These are phyloP conservation scores for Melaleuca quinquenervia DNA, from an alignment of 345 rosid species.

Conservation along the genomic window DNA sequence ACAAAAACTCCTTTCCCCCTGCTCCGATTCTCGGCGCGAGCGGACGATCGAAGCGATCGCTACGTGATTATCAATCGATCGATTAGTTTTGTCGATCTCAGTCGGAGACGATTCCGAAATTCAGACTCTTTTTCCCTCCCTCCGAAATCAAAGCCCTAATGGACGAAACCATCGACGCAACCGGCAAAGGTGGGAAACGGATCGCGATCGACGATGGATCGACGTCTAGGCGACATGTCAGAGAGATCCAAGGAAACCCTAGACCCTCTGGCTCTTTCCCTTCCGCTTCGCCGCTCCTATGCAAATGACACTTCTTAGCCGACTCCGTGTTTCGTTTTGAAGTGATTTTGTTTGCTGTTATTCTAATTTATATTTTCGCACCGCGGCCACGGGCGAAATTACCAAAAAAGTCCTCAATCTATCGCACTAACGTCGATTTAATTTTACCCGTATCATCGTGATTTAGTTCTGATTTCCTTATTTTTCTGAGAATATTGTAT, in stretches of 20 bases:
- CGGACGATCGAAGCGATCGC: constrained; percentile 1
- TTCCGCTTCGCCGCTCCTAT: neutral
- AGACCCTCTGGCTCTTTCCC: constrained; percentile 33
- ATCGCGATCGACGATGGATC: neutral
- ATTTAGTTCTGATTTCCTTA: neutral
- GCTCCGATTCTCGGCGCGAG: constrained; percentile 17
- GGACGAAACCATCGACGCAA: neutral
- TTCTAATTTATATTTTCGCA: neutral
- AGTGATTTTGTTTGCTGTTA: neutral
- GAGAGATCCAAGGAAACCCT: constrained; percentile 52
- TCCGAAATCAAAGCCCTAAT: neutral
- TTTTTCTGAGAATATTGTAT: neutral
- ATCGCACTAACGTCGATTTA: rapidly evolving
- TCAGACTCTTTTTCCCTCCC: neutral
- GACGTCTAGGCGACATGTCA: neutral
- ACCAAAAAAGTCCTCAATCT: neutral
- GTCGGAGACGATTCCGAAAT: neutral
- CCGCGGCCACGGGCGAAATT: rapidly evolving
- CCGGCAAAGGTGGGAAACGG: neutral
- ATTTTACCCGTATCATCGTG: neutral
- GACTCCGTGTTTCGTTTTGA: neutral
- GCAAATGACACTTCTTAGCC: neutral
- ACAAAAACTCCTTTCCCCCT: constrained; percentile 4
- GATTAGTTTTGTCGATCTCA: neutral
- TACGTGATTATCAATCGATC: neutral